Base-by-base conservation (phyloP, 2,329 filamentous ascomycete genomes). In the Cryphonectria parasitica region DNA sequence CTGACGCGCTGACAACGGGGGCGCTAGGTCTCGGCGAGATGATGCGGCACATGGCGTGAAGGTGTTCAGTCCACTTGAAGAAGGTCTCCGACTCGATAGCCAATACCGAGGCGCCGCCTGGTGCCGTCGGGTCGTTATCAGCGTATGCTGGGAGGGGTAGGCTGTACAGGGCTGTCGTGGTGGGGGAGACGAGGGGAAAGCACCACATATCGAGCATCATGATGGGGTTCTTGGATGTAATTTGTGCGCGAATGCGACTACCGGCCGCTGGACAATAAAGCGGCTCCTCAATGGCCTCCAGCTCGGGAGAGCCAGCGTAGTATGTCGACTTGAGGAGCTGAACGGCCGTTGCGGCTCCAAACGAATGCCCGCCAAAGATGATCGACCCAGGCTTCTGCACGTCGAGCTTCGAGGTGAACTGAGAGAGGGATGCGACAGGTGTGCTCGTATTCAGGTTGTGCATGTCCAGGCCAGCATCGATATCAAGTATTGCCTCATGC, bases 171-270 rank as follows among this genome's bases (percentile, higher is more conserved):
- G 89, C 87, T 13, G 84, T 81, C 2, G 90, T 91, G 54, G 85
- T 81, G 6, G 88, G 86, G 1, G 88, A 88, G 56, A 90, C 83
- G 39, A 95, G 83, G 0, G 93, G 92, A 74, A 95, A 86, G 72
- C 90, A 90, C 93, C 93, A 97, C 81, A 94, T 89, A 76, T 97
- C 94, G 13, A 97, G 86, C 0, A 97, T 83, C 70, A 93, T 85
- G 0, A 90, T 82, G 0, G 91, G 87, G 11, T 88, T 92, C 58
- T 84, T 82, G 1, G 90, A 85, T 0, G 90, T 94, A 73, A 97
- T 87, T 78, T 95, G 93, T 1, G 79, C 78, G 56, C 85, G 81
- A 34, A 96, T 83, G 0, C 83, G 80, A 0, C 89, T 90, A 62
- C 84, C 81, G 7, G 81, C 77, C 1, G 81, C 80, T 0, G 92